A percentile compares a stretch with the other conserved stretches of the same genome.
These are phyloP conservation scores for Pyrus hybrid DNA, from an alignment of 331 rosid species.

Conservation along the genomic window DNA sequence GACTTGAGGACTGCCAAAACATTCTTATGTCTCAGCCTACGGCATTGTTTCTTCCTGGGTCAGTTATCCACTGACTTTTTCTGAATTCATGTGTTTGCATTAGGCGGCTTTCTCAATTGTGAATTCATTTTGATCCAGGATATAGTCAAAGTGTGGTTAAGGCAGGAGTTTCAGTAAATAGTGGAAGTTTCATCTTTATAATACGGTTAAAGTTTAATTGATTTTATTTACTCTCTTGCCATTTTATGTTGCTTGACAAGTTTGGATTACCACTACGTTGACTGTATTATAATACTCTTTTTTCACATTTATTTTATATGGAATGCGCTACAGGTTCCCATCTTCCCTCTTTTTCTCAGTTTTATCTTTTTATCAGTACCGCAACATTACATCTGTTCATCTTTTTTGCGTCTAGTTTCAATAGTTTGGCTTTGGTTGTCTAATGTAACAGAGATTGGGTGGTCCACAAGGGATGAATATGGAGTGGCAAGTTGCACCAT, in stretches of 20 bases:
- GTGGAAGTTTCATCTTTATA: conserved; percentile 4
- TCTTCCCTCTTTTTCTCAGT: not conserved
- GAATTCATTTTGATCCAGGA: conserved; percentile 13
- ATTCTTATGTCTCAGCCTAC: not conserved
- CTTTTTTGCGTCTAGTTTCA: not conserved
- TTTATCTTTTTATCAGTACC: not conserved
- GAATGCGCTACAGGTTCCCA: not conserved
- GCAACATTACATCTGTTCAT: not conserved
- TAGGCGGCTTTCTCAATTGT: conserved; percentile 11
- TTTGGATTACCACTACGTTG: not conserved
- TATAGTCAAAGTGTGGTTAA: conserved; percentile 8
- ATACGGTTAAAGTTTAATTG: not conserved
- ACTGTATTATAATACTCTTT: not conserved
- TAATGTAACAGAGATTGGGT: conserved; percentile 46
- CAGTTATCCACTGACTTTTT: conserved; percentile 5
- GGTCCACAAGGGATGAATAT: conserved; percentile 64
- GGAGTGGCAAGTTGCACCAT: conserved; percentile 82
- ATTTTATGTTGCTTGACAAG: not conserved
- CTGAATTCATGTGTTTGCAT: not conserved
- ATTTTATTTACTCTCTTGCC: not conserved
- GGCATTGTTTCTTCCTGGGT: not conserved
- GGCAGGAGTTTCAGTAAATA: conserved; percentile 4
- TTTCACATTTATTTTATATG: not conserved
- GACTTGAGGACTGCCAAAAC: conserved; percentile 9
- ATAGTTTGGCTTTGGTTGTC: conserved; percentile 8